Evolutionary conservation across 2,329 filamentous ascomycete species (phyloP).

Genomic region (Claviceps purpurea): DNA sequence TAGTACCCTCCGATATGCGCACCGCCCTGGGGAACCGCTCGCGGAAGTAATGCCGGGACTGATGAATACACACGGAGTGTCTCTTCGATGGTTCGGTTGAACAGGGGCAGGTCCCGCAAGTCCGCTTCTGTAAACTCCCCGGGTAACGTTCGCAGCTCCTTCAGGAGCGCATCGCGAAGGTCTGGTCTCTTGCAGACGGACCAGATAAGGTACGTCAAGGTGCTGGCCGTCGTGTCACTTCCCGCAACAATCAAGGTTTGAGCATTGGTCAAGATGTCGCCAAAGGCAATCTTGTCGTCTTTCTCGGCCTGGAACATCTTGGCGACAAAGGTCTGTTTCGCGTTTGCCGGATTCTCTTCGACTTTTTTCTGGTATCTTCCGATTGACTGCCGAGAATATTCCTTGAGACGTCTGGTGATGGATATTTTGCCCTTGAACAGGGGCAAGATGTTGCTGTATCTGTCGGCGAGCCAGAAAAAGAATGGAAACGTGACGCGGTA

Average conservation of each 20-base stretch:
- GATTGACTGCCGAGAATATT: constrained; percentile 17
- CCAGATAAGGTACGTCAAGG: constrained; percentile 35
- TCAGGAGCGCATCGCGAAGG: constrained; percentile 18
- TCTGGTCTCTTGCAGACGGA: constrained; percentile 18
- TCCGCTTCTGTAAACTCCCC: constrained; percentile 9
- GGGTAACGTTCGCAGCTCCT: constrained; percentile 23
- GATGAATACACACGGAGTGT: constrained; percentile 29
- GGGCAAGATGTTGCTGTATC: constrained; percentile 12
- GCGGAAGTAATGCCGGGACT: constrained; percentile 25
- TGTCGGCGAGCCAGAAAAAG: constrained; percentile 12
- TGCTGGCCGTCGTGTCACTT: constrained; percentile 36
- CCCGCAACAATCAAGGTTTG: constrained; percentile 34
- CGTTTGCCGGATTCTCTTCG: constrained; percentile 9
- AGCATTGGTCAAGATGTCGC: constrained; percentile 27
- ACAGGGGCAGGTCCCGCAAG: constrained; percentile 19
- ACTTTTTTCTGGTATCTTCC: constrained; percentile 14
- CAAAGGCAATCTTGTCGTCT: constrained; percentile 11
- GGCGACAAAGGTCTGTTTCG: constrained; percentile 22
- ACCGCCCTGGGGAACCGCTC: constrained; percentile 26
- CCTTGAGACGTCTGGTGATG: constrained; percentile 7
- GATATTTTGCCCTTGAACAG: constrained; percentile 8
- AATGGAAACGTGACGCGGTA: constrained; percentile 17
- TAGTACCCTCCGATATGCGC: constrained; percentile 23
- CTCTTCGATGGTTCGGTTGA: constrained; percentile 32
- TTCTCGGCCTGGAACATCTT: constrained; percentile 23